Evolutionary conservation across 2,329 filamentous ascomycete species (phyloP).

Genomic region (Tolypocladium guangdongense): DNA sequence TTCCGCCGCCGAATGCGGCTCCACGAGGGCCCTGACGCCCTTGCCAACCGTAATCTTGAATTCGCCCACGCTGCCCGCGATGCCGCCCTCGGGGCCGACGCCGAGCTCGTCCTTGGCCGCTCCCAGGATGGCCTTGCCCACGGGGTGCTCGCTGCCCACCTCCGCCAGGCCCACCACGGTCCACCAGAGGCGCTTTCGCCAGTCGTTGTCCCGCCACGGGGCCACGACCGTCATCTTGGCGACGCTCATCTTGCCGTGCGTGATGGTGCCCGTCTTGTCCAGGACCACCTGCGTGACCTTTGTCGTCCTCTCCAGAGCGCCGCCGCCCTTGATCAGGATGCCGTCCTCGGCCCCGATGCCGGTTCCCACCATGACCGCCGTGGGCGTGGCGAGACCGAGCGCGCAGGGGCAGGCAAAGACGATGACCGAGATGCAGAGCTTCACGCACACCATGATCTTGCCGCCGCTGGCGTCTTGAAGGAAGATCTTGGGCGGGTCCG

Average conservation of each 20-base stretch:
- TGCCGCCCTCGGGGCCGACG: constrained; percentile 56
- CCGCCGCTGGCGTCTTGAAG: constrained; percentile 70
- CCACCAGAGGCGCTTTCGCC: constrained; percentile 78
- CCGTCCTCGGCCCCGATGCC: constrained; percentile 90
- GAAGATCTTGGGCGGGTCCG: constrained; percentile 83
- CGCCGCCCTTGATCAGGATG: constrained; percentile 95
- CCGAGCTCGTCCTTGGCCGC: constrained; percentile 68
- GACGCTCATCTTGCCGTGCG: constrained; percentile 90
- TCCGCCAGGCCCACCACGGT: constrained; percentile 90
- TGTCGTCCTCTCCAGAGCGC: constrained; percentile 80
- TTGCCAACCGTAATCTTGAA: constrained; percentile 77
- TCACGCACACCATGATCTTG: constrained; percentile 90
- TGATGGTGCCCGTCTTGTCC: constrained; percentile 94
- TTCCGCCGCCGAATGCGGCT: constrained; percentile 59
- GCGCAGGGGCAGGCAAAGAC: constrained; percentile 97
- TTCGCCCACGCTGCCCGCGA: constrained; percentile 77
- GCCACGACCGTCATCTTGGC: constrained; percentile 56
- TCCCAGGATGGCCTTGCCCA: constrained; percentile 75
- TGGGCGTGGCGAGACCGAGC: constrained; percentile 89
- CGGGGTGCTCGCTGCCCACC: constrained; percentile 90
- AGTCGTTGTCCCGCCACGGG: constrained; percentile 58
- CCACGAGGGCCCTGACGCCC: constrained; percentile 72
- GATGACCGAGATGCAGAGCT: constrained; percentile 96
- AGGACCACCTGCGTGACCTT: constrained; percentile 84
- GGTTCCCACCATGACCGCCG: constrained; percentile 98